Base-by-base conservation (phyloP, 306 rosid genomes). In the Cicer arietinum region DNA sequence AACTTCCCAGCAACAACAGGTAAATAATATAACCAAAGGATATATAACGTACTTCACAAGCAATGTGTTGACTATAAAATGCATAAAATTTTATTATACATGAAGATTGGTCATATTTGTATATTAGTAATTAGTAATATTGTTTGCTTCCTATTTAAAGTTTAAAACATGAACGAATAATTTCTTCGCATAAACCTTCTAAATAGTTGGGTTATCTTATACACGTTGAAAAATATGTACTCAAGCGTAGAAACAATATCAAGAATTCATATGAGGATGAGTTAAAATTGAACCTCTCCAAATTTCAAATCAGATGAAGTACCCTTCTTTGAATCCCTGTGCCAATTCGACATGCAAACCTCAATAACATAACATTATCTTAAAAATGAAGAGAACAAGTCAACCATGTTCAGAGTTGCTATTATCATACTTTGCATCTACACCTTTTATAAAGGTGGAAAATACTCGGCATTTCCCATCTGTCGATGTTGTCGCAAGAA, bases 381-480 rank as follows among this genome's bases (percentile, higher is more conserved):
- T 42, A 39, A 81, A 74, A 81, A 62, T 6, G 41, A 73, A 52
- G 11, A 56, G 53, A n/a, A 40, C 43, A 40, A 45, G 78, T 74
- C 17, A 67, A 20, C 12, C n/a, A 56, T 57, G 67, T 48, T 45
- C 60, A 80, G 51, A 73, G 65, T 71, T 76, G 48, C 51, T 63
- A 22, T 53, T 74, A 53, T 80, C 99, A 65, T 92, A 90, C 98
- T 90, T 94, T 71, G 93, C 78, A 77, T 92, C 99, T 64, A 94
- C 93, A 22, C 92, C 97, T 85, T 92, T 94, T 60, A 94, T 92
- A 77, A 89, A 89, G 79, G 99, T 92, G 86, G 92, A 84, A 79
- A 94, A 94, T 16, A 94, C 87, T 56, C 95, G 80, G 81, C 99
- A 94, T 82, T 94, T 92, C 73, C 98, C 99, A 82, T 94, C 99